Base-by-base conservation (phyloP, 441 rosid species). In the Corymbia citriodora region DNA sequence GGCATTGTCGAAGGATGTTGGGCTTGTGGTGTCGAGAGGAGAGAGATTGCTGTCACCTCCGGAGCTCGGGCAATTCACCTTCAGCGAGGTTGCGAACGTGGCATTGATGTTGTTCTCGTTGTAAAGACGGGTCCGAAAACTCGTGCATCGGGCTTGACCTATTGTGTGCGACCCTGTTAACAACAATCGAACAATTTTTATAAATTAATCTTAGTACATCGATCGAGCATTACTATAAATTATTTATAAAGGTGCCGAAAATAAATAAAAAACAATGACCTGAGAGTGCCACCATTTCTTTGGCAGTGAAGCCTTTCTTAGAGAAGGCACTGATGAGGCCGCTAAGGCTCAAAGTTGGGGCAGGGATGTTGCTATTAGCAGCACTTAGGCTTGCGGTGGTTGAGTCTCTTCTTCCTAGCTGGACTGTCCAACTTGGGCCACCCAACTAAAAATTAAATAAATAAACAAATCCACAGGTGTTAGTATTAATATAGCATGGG, bases 21-120 rank as follows among this genome's bases (percentile, higher is more conserved):
- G 87, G 49, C 70, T 90, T 5, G 82, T 65, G 33, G 72, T 17
- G 90, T 90, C 92, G 29, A 90, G 92, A 1, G 92, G 92, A 48
- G 92, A 90, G 29, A 90, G 83, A 85, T 88, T 88, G 89, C 83
- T 52, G 85, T 90, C 90, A 6, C 90, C 92, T 49, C 92, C 92
- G 2, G 88, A 50, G 89, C 88, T 88, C 25, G 92, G 92, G 49
- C 92, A 90, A 13, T 86, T 90, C 8, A 90, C 40, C 11, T 85
- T 59, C 57, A 90, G 49, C 12, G 92, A 61, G 15, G 90, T 52
- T 4, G 92, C 90, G 25, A 90, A 85, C 2, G 92, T 36, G 29
- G 90, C 17, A 55, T 90, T 65, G 53, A 90, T 90, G 87, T 88
- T 45, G 72, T 50, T 88, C 17, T 90, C 92, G 19, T 65, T 88